These are phyloP conservation scores for Pichia sp. DNA, from an alignment of 1,139 yeast genomes.

Conservation along the genomic window DNA sequence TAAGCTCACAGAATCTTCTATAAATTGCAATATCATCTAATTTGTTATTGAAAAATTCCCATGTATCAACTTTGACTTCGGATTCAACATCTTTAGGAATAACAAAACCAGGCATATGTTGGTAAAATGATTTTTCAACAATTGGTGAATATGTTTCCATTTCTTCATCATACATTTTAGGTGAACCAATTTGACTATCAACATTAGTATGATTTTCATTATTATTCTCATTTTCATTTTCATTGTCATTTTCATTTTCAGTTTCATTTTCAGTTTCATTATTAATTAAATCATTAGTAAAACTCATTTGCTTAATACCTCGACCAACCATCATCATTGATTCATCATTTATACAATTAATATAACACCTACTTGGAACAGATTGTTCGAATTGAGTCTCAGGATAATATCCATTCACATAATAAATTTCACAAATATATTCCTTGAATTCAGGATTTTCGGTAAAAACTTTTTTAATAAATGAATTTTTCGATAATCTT, in stretches of 20 bases:
- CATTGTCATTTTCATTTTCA: conserved; percentile 1
- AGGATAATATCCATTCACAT: conserved; percentile 32
- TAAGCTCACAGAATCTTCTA: conserved; percentile 1
- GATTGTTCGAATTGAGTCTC: conserved; percentile 20
- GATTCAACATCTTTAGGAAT: neutral
- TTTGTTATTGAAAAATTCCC: conserved; percentile 6
- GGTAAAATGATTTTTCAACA: conserved; percentile 19
- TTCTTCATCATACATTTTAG: conserved; percentile 1
- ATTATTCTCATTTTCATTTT: too few species aligned
- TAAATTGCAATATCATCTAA: conserved; percentile 4
- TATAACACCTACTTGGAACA: conserved; percentile 23
- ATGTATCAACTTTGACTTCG: neutral
- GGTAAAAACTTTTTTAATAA: conserved; percentile 19
- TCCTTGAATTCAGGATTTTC: conserved; percentile 5
- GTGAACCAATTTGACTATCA: neutral
- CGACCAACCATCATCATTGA: conserved; percentile 16
- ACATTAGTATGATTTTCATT: neutral
- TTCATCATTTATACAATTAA: conserved; percentile 19
- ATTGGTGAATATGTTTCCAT: conserved; percentile 14
- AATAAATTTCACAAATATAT: conserved; percentile 27
- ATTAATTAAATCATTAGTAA: conserved; percentile 11
- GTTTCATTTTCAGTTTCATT: neutral
- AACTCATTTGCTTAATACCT: conserved; percentile 12
- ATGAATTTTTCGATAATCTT: conserved; percentile 27
- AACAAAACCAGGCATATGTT: conserved; percentile 14